Base-by-base conservation (phyloP, 768 basidiomycete species). In the Vararia minispora region DNA sequence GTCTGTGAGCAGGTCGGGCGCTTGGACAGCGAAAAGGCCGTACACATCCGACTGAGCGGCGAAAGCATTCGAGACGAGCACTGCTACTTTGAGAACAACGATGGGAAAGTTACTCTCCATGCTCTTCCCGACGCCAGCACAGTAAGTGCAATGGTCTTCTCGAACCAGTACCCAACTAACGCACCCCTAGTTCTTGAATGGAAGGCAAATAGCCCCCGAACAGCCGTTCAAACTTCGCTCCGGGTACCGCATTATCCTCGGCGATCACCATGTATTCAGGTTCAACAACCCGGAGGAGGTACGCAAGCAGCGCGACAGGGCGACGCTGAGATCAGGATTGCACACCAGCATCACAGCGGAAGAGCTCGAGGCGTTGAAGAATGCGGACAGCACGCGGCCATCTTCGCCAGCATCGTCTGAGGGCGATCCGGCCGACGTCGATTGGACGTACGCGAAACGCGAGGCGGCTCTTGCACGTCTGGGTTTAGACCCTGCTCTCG, bases 281-380 rank as follows among this genome's bases (percentile, higher is more conserved):
- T 98, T 95, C 61, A 98, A 87, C 53, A 85, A 94, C 52, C 90
- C 90, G 1, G 88, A 91, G 58, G 88, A 90, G 59, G 90, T 92
- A 44, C 85, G 90, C 46, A 90, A 87, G 54, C 83, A 77, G 52
- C 77, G 90, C 29, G 84, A 92, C 58, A 78, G 86, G 28, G 82
- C 80, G 2, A 79, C 75, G 8, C 69, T 72, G 37, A 79, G 72
- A 54, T 84, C 83, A 16, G 79, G 70, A 55, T 57, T 84, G 53
- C 74, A 76, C 39, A 60, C 75, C 47, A 79, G 73, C 45, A 56
- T 77, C 18, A 70, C 79, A 27, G 80, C 79, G 28, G 66, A 63
- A 6, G 87, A 89, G 43, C 52, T 85, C 5, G 81, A 79, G 35
- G 66, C 59, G 3, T 58, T 47, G 4, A n/a, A n/a, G n/a, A 71